A percentile compares a stretch with the other conserved stretches of the same genome.
These are phyloP conservation scores for Gnomoniopsis sp. DNA, from an alignment of 2,329 filamentous ascomycete genomes.

Conservation along the genomic window DNA sequence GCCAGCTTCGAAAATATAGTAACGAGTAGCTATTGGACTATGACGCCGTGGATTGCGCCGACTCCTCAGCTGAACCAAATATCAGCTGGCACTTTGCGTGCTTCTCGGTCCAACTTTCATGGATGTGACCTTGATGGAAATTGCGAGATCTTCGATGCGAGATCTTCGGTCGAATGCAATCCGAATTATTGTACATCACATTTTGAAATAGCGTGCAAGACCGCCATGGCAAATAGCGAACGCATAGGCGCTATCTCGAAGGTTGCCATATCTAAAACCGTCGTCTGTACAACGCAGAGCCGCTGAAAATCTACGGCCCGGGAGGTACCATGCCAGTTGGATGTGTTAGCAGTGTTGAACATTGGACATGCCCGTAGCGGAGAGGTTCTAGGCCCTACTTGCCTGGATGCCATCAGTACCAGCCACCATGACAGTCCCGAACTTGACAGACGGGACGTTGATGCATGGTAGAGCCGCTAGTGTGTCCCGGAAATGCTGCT, in stretches of 20 bases:
- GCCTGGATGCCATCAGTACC: background rate
- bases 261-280: background rate
- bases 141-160: no score
- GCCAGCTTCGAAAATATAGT: no score
- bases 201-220: background rate
- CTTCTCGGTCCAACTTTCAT: no score
- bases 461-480: background rate
- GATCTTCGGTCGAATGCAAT: no score
- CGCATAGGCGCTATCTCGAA: background rate
- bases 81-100: no score
- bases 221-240: background rate
- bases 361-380: background rate
- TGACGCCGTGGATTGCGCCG: no score
- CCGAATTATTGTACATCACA: no score
- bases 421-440: slow-evolving; percentile 12
- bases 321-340: background rate
- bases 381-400: background rate
- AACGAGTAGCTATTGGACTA: no score
- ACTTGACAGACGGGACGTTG: background rate
- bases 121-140: no score
- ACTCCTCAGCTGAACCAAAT: no score
- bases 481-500: background rate
- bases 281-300: background rate
- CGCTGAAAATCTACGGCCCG: background rate
- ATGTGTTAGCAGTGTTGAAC: background rate